Evolutionary conservation across 169 alveolate genomes (phyloP).

Genomic region (Eimeria falciformis): DNA sequence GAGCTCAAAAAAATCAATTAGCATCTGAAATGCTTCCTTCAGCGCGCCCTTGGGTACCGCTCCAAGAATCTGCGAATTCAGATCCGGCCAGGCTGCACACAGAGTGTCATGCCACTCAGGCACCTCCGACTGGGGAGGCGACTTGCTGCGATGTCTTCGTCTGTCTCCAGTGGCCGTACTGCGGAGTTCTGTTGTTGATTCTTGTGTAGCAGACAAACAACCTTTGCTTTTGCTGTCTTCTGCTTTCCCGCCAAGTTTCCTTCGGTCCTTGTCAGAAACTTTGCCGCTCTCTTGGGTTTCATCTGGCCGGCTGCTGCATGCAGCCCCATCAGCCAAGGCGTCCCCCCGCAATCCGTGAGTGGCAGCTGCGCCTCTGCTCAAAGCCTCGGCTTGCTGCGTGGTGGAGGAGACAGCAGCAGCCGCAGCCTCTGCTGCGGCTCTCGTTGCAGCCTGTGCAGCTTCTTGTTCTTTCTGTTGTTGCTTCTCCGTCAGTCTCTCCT

Average conservation of each 20-base stretch:
- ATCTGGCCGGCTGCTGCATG: no score
- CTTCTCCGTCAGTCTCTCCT: conserved; percentile 20
- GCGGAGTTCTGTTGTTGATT: not conserved
- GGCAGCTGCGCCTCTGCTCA: no score
- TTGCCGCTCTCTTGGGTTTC: no score
- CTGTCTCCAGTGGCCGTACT: not conserved
- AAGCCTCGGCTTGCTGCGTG: not conserved
- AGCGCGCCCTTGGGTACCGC: not conserved
- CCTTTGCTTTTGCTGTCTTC: not conserved
- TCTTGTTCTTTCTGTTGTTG: not conserved
- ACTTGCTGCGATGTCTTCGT: not conserved
- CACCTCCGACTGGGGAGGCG: no score
- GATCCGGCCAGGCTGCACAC: conserved; percentile 53
- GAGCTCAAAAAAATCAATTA: not conserved
- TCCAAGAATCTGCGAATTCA: not conserved
- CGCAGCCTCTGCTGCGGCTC: not conserved
- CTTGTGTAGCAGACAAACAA: no score
- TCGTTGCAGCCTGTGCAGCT: not conserved
- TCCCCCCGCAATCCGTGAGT: no score
- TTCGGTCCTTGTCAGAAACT: no score
- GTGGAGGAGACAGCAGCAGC: not conserved
- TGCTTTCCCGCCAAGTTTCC: not conserved
- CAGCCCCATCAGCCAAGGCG: no score
- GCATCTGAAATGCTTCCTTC: not conserved
- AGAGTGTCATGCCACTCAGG: conserved; percentile 56